Evolutionary conservation across 1,284 basidiomycete genomes (phyloP), one percentile per base, ranked within the genome.

Genomic region (Albatrellus sp.): DNA sequence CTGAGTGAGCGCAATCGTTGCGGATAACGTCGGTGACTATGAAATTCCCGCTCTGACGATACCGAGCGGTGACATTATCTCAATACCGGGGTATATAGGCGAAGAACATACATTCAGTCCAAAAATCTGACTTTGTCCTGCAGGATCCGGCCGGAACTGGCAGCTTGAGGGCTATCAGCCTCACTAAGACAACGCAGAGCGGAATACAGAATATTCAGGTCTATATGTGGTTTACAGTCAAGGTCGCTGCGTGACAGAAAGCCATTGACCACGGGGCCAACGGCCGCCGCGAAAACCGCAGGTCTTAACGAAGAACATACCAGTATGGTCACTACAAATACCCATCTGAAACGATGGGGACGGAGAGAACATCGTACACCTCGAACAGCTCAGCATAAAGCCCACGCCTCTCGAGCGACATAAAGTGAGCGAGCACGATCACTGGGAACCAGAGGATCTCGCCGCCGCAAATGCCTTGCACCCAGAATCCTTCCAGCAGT

Each of bases 381-480:
- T 48, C 64, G 36, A 64, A 50, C 16, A 63, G 45, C n/a, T 58
- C 64, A 36, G 51, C 57, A 51, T 56, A 66, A 9, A 52, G 49
- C 31, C 67, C 69, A 42, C 68, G 57, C 46, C 69, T 59, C 8
- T 55, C 47, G 12, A 72, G 55, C 2, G 69, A 58, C 12, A 71
- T 66, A 7, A 75, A 55, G 52, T 75, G 72, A 7, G 65, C 58
- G 5, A 69, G 51, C 35, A 71, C 58, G 44, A 75, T 71, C 29
- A 62, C 55, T 14, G 61, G 55, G 2, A 70, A 51, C 0, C 63
- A 51, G 5, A 64, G 50, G 39, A 73, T 67, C 2, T 63, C 66
- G 8, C 72, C 71, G 6, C 67, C 67, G 8, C 73, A 72, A 40
- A 72, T 53, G 12, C 72, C 71, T 48, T 73, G 71, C 4, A 75